These are phyloP conservation scores for Aspergillus cejpii DNA, from an alignment of 2,329 filamentous ascomycete species.

Conservation along the genomic window DNA sequence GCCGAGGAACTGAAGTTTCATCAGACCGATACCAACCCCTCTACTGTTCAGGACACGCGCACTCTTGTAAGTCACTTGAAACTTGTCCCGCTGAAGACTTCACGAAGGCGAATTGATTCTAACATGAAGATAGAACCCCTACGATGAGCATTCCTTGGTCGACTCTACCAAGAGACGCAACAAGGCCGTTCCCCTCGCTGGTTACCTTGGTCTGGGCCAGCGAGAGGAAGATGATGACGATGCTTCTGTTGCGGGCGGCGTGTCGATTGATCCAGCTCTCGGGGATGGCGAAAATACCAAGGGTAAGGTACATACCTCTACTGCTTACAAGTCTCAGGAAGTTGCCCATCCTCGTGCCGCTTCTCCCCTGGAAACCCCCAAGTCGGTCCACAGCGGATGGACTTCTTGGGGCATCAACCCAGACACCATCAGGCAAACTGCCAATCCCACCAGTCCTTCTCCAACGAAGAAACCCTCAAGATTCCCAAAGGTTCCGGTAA, in stretches of 20 bases:
- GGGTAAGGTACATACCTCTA: slow-evolving; percentile 11
- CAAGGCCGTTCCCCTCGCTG: neutral
- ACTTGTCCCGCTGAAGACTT: neutral
- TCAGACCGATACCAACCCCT: slow-evolving; percentile 15
- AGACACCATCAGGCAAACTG: neutral
- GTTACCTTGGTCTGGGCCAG: neutral
- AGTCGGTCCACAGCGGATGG: slow-evolving; percentile 14
- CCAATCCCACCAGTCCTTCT: neutral
- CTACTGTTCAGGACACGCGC: slow-evolving; percentile 4
- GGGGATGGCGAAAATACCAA: slow-evolving; percentile 4
- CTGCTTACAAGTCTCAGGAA: slow-evolving; percentile 18
- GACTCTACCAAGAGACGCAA: slow-evolving; percentile 5
- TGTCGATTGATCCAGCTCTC: slow-evolving; percentile 15
- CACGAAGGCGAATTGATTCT: neutral
- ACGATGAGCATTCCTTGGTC: slow-evolving; percentile 6
- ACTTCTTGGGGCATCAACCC: slow-evolving; percentile 10
- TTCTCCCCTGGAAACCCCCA: slow-evolving; percentile 9
- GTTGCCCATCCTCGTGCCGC: slow-evolving; percentile 12
- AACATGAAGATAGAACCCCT: slow-evolving; percentile 13
- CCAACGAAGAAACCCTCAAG: slow-evolving; percentile 8
- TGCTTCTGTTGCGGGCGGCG: slow-evolving; percentile 14
- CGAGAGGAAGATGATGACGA: slow-evolving; percentile 15
- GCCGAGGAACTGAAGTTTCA: slow-evolving; percentile 27
- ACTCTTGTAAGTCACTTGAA: slow-evolving; percentile 5
- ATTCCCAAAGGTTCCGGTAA: slow-evolving; percentile 24